These are phyloP conservation scores for Neurospora sp. DNA, from an alignment of 495 filamentous ascomycete species.

Conservation along the genomic window DNA sequence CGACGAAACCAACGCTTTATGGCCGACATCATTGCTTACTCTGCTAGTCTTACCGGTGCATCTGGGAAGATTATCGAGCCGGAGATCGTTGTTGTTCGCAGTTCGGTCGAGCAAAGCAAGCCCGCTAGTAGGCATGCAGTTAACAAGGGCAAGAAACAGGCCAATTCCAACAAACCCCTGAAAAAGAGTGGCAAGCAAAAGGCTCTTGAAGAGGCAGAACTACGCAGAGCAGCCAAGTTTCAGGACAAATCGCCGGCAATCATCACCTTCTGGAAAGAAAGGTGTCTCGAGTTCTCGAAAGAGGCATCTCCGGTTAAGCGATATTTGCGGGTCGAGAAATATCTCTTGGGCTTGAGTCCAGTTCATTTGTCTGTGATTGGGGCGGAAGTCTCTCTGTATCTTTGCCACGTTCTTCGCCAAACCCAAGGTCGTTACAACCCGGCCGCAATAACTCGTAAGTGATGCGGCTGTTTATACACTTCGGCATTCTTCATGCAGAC, in stretches of 20 bases:
- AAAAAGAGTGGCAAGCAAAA: conserved; percentile 18
- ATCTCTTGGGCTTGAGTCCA: conserved; percentile 22
- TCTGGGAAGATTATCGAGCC: conserved; percentile 53
- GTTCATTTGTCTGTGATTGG: conserved; percentile 21
- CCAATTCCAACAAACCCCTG: conserved; percentile 11
- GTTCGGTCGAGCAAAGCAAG: conserved; percentile 10
- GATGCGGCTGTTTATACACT: not conserved
- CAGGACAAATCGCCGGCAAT: conserved; percentile 3
- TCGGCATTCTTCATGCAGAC: not conserved
- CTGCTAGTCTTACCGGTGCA: conserved; percentile 58
- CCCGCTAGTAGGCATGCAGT: conserved; percentile 11
- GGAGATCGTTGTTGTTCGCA: conserved; percentile 42
- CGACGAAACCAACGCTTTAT: conserved; percentile 44
- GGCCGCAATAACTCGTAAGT: not conserved
- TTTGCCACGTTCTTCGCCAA: conserved; percentile 31
- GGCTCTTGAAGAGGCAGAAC: conserved; percentile 12
- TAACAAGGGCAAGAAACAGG: conserved; percentile 16
- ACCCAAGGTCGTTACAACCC: conserved; percentile 4
- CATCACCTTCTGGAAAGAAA: conserved; percentile 13
- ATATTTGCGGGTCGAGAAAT: conserved; percentile 36
- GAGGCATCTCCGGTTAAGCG: conserved; percentile 23
- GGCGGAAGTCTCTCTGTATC: conserved; percentile 37
- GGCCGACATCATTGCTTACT: conserved; percentile 55
- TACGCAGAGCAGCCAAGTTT: conserved; percentile 19
- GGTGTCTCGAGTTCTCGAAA: conserved; percentile 17